These are phyloP conservation scores for Sparassis latifolia DNA, from an alignment of 1,284 basidiomycete genomes.

Conservation along the genomic window DNA sequence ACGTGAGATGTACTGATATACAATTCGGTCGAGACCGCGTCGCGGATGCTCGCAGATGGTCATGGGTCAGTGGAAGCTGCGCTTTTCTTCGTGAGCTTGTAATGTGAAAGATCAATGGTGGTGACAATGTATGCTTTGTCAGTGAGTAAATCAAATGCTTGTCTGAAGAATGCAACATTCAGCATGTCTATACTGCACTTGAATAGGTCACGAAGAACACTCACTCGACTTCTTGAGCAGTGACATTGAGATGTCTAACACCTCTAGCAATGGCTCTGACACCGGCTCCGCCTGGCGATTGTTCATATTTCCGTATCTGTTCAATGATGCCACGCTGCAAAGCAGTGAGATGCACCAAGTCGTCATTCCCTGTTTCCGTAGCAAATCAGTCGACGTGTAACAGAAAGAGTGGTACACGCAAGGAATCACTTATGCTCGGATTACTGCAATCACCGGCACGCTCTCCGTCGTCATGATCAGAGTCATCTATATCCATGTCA, in stretches of 20 bases:
- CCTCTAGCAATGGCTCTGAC: conserved; percentile 52
- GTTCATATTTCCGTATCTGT: conserved; percentile 38
- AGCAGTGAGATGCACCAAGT: conserved; percentile 50
- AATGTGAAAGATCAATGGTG: conserved; percentile 45
- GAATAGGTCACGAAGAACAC: conserved; percentile 5
- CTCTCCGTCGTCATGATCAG: neutral
- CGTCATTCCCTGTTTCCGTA: conserved; percentile 23
- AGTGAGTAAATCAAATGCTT: conserved; percentile 64
- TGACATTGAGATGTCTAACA: conserved; percentile 34
- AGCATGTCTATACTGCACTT: neutral
- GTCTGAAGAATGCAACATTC: conserved; percentile 28
- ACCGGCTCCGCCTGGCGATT: conserved; percentile 32
- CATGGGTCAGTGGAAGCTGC: no score
- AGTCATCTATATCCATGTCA: neutral
- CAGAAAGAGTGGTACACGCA: neutral
- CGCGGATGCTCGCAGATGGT: no score
- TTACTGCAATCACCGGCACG: neutral
- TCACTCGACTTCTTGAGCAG: conserved; percentile 40
- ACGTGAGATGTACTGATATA: no score
- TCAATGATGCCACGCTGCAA: conserved; percentile 64
- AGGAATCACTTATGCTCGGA: no score
- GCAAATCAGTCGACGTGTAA: no score
- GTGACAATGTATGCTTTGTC: conserved; percentile 64
- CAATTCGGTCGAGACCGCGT: no score
- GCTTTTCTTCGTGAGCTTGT: conserved; percentile 1